A percentile compares a stretch with the other conserved stretches of the same genome.
Conservation (phyloP, 345 rosid genomes). For the Geranium brycei region DNA sequence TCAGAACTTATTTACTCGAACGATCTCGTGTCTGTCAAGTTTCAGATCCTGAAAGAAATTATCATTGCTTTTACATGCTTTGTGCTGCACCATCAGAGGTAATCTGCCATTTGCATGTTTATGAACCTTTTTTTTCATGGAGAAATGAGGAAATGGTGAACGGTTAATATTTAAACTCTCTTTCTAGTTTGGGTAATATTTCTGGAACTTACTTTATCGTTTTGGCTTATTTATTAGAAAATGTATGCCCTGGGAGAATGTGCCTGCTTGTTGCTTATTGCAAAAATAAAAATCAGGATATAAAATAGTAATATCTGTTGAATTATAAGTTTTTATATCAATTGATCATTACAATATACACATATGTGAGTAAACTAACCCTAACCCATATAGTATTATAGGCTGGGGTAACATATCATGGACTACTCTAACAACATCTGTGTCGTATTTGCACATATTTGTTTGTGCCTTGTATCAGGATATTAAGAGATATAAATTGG, state of each 20-base stretch:
- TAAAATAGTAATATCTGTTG: too few relatives aligned
- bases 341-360: too few relatives aligned
- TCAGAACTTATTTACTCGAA: constrained; percentile 89
- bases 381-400: too few relatives aligned
- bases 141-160: background rate
- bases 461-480: constrained; percentile 35
- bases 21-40: constrained; percentile 98
- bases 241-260: background rate
- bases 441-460: background rate
- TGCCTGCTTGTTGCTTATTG: background rate
- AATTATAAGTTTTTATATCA: too few relatives aligned
- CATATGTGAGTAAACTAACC: too few relatives aligned
- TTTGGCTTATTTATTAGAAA: background rate
- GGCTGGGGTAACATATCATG: too few relatives aligned
- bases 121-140: background rate
- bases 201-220: background rate
- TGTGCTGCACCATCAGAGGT: constrained; percentile 89
- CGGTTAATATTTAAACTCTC: background rate
- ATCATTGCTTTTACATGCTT: constrained; percentile 98
- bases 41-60: constrained; percentile 97
- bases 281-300: too few relatives aligned
- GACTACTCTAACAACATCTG: too few relatives aligned
- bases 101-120: constrained; percentile 2
- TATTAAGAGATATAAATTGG: constrained; percentile 61
- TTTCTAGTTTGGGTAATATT: background rate